Base-by-base conservation (phyloP, 2,329 filamentous ascomycete genomes). In the Calonectria henricotiae region DNA sequence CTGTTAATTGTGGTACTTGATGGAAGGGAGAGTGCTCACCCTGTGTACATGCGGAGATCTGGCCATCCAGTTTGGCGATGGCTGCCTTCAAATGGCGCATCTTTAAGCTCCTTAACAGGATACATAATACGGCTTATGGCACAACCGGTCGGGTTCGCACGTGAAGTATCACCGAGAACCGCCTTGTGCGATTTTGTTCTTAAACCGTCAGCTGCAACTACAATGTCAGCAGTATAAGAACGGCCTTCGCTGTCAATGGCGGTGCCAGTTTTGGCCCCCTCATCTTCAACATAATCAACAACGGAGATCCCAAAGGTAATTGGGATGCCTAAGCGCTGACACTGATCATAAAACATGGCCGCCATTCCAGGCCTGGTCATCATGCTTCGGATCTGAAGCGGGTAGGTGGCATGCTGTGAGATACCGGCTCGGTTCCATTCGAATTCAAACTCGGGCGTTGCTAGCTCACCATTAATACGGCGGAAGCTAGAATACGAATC, bases 121-220 rank as follows among this genome's bases (percentile, higher is more conserved):
- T 49, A 49, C 25, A 49, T 49, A 11, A 49, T 49, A 13, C 46
- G 46, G 46, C 46, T 32, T 2, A 49, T 17, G 6, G 46, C 46
- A 49, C 30, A 49, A 0, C 46, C 25, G 5, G 46, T 32, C 5
- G 46, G 46, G 13, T 17, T 9, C 17, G 25, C 46, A n/a, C 46
- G 46, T 8, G 46, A 49, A 30, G 25, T 4, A 25, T 49, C 46
- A 11, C 46, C 46, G 4, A 49, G 46, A 17, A 49, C 46, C 2
- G 46, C 46, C 15, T 32, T 51, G 46, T 51, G 46, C 25, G 25
- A 51, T 13, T 51, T 51, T 8, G 46, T 51, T n/a, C 46, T 25
- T 25, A 51, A n/a, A n/a, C 46, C 46, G 32, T 51, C 46, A 51
- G 46, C 46, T 25, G 25, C 46, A 51, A 51, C 46, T 13, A 51